Evolutionary conservation across 805 yeast species (phyloP), one percentile per base, ranked within the genome.

Genomic region (Saccharomycopsis sp.): DNA sequence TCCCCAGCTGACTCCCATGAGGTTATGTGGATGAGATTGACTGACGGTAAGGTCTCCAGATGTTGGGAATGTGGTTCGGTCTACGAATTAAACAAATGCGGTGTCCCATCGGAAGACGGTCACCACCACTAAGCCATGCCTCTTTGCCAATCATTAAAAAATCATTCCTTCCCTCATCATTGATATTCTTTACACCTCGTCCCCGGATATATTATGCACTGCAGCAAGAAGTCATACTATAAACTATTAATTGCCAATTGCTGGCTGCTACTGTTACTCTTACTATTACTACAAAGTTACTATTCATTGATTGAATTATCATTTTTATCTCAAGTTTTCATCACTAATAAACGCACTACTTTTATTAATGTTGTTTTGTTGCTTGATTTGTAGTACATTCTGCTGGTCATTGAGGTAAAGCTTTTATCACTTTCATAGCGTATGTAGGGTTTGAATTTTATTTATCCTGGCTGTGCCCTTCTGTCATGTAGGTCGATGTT

Each of bases 61-160:
- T 94, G 97, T 79, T 89, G 97, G 97, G 97, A 94, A 75, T 92
- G 98, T 75, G 99, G 99, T 75, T 86, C 91, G 66, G 96, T 91
- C 65, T 92, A 87, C 81, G 84, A 88, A 70, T 76, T 91, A 68
- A 88, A 91, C 76, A 86, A 85, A 77, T 80, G 91, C 68, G 97
- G 97, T 75, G 87, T 84, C 65, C 87, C 85, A 65, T 81, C 75
- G 62, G 83, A 76, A 68, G 84, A 81, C 70, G 80, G 77, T 71
- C 84, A 82, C 72, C 81, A 79, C 54, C 57, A 63, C 23, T 53
- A 52, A 24, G 55, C 18, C 14, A 29, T 20, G 5, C 48, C 21
- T 44, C 21, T 37, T 37, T 44, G 21, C 16, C 48, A 12, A 44
- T 44, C 12, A 16, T 44, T 20, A 44, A 44, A n/a, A 18, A 12